Conservation (phyloP, 306 rosid genomes). For the Pyrus pyrifolia region DNA sequence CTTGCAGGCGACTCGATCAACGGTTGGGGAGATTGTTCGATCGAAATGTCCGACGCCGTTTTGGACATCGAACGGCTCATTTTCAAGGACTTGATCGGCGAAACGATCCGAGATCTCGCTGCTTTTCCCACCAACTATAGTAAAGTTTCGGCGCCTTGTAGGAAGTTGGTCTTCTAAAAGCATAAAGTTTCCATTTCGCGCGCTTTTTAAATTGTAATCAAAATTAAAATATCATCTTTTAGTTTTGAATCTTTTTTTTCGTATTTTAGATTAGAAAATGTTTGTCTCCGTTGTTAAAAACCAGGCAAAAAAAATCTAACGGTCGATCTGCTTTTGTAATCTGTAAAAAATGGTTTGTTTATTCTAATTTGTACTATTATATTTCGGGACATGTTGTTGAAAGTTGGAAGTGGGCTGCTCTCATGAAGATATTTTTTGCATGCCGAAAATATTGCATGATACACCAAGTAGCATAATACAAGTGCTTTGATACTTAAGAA, state of each 20-base stretch:
- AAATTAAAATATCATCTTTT: neutral
- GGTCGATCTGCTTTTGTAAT: conserved; percentile 1
- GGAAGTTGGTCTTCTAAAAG: conserved; percentile 57
- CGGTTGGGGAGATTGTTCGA: conserved; percentile 60
- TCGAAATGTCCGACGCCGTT: conserved; percentile 59
- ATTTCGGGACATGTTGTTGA: neutral
- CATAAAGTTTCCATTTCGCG: conserved; percentile 20
- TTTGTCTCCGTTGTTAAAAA: conserved; percentile 6
- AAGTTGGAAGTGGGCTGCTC: neutral
- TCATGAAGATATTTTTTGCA: neutral
- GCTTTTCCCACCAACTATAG: conserved; percentile 17
- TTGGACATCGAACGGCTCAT: conserved; percentile 78
- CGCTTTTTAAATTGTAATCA: conserved; percentile 10
- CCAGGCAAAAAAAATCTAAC: conserved; percentile 16
- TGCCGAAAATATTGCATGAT: no score
- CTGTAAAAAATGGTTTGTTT: neutral
- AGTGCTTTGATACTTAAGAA: neutral
- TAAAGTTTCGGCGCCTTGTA: conserved; percentile 33
- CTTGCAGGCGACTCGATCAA: conserved; percentile 46
- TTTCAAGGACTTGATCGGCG: conserved; percentile 78
- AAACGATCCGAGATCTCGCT: conserved; percentile 69
- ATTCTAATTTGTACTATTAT: neutral
- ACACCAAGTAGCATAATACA: no score
- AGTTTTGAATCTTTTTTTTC: neutral
- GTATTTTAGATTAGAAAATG: conserved; percentile 18